phyloP scores from a whole-genome alignment of 495 filamentous ascomycete species.

The Hypoxylon fuscum region DNA sequence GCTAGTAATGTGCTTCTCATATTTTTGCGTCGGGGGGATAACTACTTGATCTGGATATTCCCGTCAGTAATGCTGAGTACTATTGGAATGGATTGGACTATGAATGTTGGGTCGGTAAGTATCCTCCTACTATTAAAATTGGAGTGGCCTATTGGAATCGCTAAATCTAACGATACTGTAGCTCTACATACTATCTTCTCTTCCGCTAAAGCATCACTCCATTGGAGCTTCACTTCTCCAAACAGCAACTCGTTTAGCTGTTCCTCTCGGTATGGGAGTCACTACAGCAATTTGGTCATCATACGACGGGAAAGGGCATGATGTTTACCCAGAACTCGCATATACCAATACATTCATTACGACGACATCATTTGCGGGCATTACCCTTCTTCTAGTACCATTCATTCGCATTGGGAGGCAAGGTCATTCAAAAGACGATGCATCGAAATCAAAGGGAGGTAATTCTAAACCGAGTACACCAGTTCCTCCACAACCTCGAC shows the following conservation, averaged over 20 bases:
- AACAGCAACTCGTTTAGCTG: constrained; percentile 46
- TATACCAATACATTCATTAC: constrained; percentile 50
- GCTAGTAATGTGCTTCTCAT: constrained; percentile 46
- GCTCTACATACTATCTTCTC: constrained; percentile 41
- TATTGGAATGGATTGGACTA: constrained; percentile 51
- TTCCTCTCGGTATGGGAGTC: constrained; percentile 48
- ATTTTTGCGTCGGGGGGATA: constrained; percentile 45
- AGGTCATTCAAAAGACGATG: constrained; percentile 16
- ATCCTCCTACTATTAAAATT: background rate
- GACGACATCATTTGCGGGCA: constrained; percentile 41
- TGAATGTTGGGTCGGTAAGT: constrained; percentile 51
- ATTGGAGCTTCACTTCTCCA: constrained; percentile 49
- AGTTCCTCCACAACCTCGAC: constrained; percentile 11
- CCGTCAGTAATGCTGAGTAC: constrained; percentile 47
- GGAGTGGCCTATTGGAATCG: too few species aligned
- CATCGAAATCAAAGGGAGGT: background rate
- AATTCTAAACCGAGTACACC: background rate
- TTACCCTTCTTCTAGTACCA: constrained; percentile 44
- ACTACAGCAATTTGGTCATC: constrained; percentile 48
- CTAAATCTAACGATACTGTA: constrained; percentile 26
- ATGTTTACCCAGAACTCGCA: constrained; percentile 34
- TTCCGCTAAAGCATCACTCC: constrained; percentile 46
- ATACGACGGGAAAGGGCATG: constrained; percentile 27
- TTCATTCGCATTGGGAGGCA: constrained; percentile 48
- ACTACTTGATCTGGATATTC: constrained; percentile 49